Evolutionary conservation across 768 basidiomycete species (phyloP), one percentile per base, ranked within the genome.

Genomic region (Pleurotus tuoliensis): DNA sequence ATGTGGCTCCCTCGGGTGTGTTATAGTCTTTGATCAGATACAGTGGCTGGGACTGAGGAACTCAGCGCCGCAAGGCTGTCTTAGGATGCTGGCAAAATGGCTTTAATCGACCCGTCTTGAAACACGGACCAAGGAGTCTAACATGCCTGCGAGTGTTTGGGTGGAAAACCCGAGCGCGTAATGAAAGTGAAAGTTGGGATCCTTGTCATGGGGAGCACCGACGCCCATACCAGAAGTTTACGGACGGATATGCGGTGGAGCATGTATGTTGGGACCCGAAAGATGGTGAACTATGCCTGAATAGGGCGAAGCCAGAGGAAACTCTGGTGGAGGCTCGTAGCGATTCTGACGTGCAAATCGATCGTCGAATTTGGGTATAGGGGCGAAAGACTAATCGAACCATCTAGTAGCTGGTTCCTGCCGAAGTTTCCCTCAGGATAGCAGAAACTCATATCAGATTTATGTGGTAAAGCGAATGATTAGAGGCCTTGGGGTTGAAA

Each of bases 291-390:
- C 84, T 88, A 88, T 88, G 85, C 73, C 73, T 87, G 86, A 85
- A 83, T 86, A 88, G 86, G 86, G 86, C 80, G 84, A 88, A 90
- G 88, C 87, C 88, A 90, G 88, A 87, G 89, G 87, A 90, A 90
- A 91, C 89, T 88, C 88, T 90, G 88, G 87, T 90, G 88, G 88
- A 90, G 86, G 88, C 86, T 88, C 84, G 85, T 87, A 90, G 89
- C 87, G 84, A 86, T 91, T 90, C 88, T 91, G 88, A 90, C 86
- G 85, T 90, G 88, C 88, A 91, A 90, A 90, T 90, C 87, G 84
- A 89, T 90, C 84, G 87, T 90, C 85, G 78, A 88, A 90, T 87
- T 88, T 89, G 88, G 86, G 87, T 89, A 90, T 90, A 90, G 88
- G 88, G 88, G 87, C 84, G 85, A 90, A 90, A 90, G 89, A 90